Base-by-base conservation (phyloP, 2,329 filamentous ascomycete species). In the Penicillium expansum region DNA sequence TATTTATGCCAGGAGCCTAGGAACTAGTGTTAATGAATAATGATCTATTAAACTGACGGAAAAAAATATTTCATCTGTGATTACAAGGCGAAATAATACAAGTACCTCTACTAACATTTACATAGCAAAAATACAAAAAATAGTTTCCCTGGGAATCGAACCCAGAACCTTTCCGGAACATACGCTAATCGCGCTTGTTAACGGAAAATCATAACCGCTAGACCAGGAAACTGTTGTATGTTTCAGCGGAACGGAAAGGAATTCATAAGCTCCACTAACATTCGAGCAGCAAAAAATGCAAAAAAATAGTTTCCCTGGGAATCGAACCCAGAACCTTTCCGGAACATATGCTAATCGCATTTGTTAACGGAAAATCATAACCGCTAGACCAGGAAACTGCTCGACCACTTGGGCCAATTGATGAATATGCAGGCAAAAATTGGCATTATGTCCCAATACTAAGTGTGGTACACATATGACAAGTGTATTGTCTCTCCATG, bases 311-410 rank as follows among this genome's bases (percentile, higher is more conserved):
- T 51, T 51, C 48, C 48, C 48, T 51, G 48, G 48, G 48, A 51
- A 51, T 51, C 48, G 48, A 51, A 51, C 48, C 48, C 48, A 51
- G 48, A 51, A 51, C 48, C 48, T 51, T 51, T 51, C 48, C 48
- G 48, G 48, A 51, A 51, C 48, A 51, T 24, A 2, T 27, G 29
- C 48, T n/a, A 43, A 1, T 18, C 4, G 48, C 38, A 51, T 43
- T 51, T 51, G 48, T 51, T 51, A 51, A 51, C 48, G 48, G 48
- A 51, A 51, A 51, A 51, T 51, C 48, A 51, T 51, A 51, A 51
- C 48, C 48, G 48, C 38, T 51, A 51, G 48, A 51, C 48, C 49
- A 52, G 49, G 49, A 52, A 52, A 52, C 49, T 52, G 49, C 9
- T 52, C 48, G 22, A 20, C 48, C 48, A 50, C 35, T 30, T 8